Percentiles rank a stretch among this genome's conserved stretches.
These are phyloP conservation scores for Penicillium cataractarum DNA, from an alignment of 495 filamentous ascomycete genomes.

Conservation along the genomic window DNA sequence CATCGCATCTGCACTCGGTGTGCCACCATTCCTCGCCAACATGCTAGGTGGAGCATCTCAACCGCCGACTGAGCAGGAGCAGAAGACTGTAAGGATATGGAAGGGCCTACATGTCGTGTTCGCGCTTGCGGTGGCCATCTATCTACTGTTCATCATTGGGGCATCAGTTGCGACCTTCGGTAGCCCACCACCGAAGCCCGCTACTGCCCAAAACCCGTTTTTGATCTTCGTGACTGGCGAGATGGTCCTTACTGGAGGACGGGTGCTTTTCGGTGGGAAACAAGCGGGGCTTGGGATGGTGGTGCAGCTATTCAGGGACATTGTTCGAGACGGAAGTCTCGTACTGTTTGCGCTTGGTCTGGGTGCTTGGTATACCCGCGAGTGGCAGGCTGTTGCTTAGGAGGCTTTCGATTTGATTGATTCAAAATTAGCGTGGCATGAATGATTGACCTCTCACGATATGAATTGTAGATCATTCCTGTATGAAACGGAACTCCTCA, in stretches of 20 bases:
- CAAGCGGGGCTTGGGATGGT: slow-evolving; percentile 56
- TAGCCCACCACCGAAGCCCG: slow-evolving; percentile 62
- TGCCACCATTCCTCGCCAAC: slow-evolving; percentile 51
- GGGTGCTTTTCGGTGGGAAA: slow-evolving; percentile 59
- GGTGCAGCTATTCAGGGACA: slow-evolving; percentile 59
- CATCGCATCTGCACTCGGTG: slow-evolving; percentile 37
- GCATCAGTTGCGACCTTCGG: slow-evolving; percentile 45
- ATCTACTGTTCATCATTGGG: slow-evolving; percentile 55
- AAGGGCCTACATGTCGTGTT: slow-evolving; percentile 75
- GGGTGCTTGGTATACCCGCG: slow-evolving; percentile 64
- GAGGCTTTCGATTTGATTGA: not conserved
- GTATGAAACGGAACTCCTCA: no score
- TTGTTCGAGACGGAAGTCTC: slow-evolving; percentile 70
- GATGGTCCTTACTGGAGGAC: slow-evolving; percentile 66
- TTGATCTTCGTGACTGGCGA: slow-evolving; percentile 83
- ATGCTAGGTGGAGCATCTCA: slow-evolving; percentile 38
- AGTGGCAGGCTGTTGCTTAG: slow-evolving; percentile 29
- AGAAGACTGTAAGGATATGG: slow-evolving; percentile 64
- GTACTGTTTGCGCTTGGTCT: slow-evolving; percentile 79
- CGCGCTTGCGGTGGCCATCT: slow-evolving; percentile 69
- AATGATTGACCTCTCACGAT: not conserved
- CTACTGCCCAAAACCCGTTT: slow-evolving; percentile 67
- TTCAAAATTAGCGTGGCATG: slow-evolving; percentile 11
- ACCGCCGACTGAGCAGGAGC: slow-evolving; percentile 43
- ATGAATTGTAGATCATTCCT: not conserved